Evolutionary conservation across 345 rosid genomes (phyloP).

Genomic region (Erodium maritimum): DNA sequence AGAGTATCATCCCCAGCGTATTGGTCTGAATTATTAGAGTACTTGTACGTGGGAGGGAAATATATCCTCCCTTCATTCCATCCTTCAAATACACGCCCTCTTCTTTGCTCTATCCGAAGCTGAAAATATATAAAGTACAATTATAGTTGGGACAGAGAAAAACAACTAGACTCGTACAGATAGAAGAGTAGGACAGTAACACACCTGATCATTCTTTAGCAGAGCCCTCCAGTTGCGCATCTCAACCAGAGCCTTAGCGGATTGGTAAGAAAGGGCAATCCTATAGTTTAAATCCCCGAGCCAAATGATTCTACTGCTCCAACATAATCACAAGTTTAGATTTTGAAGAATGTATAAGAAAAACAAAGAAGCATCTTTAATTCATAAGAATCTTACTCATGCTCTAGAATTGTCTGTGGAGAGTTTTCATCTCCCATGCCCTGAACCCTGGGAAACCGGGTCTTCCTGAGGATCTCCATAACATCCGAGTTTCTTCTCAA

Average conservation of each 20-base stretch:
- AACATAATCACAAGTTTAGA: slow-evolving; percentile 5
- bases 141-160: background rate
- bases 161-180: no score
- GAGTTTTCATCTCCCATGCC: slow-evolving; percentile 51
- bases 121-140: slow-evolving; percentile 13
- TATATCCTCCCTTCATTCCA: slow-evolving; percentile 91
- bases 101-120: slow-evolving; percentile 71
- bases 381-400: slow-evolving; percentile 51
- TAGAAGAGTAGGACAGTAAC: slow-evolving; percentile 9
- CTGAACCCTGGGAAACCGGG: slow-evolving; percentile 81
- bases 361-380: background rate
- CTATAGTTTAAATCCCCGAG: slow-evolving; percentile 96
- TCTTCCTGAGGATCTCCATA: slow-evolving; percentile 89
- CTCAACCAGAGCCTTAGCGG: slow-evolving; percentile 87
- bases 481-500: slow-evolving; percentile 89
- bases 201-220: slow-evolving; percentile 92
- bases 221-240: slow-evolving; percentile 89
- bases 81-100: slow-evolving; percentile 70
- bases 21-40: slow-evolving; percentile 84
- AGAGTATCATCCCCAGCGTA: slow-evolving; percentile 75
- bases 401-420: slow-evolving; percentile 78
- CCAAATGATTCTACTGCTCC: slow-evolving; percentile 79
- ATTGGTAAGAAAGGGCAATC: slow-evolving; percentile 75
- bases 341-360: background rate
- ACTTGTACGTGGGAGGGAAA: slow-evolving; percentile 97